Percentiles rank a stretch among this genome's conserved stretches.
These are phyloP conservation scores for Auricularia heimuer DNA, from an alignment of 768 basidiomycete species.

Conservation along the genomic window DNA sequence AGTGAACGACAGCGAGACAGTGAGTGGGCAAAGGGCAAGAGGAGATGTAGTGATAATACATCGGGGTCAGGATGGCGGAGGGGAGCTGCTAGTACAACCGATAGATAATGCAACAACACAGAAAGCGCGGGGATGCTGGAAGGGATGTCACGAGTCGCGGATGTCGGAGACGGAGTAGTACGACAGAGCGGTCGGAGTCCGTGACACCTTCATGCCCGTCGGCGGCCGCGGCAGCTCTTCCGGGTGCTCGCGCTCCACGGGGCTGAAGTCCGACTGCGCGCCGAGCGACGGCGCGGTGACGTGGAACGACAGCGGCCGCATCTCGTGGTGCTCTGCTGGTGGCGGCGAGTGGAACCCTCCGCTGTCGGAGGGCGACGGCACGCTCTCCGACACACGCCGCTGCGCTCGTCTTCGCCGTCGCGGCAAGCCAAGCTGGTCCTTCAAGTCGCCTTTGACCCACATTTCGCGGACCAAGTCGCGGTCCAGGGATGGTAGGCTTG, in stretches of 20 bases:
- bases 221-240: background rate
- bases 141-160: background rate
- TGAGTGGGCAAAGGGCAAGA: background rate
- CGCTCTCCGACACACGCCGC: background rate
- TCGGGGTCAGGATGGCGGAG: background rate
- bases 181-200: background rate
- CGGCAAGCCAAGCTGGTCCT: constrained; percentile 65
- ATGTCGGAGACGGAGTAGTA: background rate
- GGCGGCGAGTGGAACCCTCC: background rate
- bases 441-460: constrained; percentile 78
- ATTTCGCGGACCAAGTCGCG: constrained; percentile 87
- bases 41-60: background rate
- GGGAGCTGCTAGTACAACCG: background rate
- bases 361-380: background rate
- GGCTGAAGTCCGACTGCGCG: background rate
- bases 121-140: background rate
- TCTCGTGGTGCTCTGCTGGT: constrained; percentile 2
- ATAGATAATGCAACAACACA: background rate
- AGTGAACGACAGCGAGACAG: background rate
- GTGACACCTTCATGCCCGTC: background rate
- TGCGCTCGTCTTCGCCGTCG: constrained; percentile 42
- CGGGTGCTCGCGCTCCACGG: background rate
- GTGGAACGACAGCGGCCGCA: background rate
- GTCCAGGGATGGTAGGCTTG: constrained; percentile 77
- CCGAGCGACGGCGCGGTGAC: background rate